Evolutionary conservation across 1,139 yeast species (phyloP), one percentile per base, ranked within the genome.

Genomic region (Magnusiomyces ingens): DNA sequence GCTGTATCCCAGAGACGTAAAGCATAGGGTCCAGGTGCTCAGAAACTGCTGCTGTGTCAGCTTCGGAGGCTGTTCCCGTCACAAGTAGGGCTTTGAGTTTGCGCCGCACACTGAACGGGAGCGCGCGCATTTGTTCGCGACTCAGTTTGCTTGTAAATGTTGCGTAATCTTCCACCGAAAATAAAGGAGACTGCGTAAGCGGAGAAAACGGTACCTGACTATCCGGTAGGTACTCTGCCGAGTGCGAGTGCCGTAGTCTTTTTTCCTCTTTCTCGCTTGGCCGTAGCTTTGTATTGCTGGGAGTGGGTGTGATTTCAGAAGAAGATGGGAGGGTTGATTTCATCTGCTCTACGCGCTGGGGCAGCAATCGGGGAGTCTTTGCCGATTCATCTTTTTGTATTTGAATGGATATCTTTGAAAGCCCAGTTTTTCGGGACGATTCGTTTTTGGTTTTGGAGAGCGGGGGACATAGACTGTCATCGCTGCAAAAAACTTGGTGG

Each of bases 71-170:
- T 6, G 41, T 48, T 12, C 56, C 56, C 2, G 56, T 45, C 11
- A 53, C 44, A 15, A 53, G 46, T 26, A 26, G 8, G 1, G 56
- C 48, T 32, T 51, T 50, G 41, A 53, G 44, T 29, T 38, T 50
- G 2, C 56, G 49, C 12, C 56, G 47, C n/a, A 53, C 38, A 18
- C 51, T 50, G 36, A 53, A 53, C 12, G 56, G 56, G 13, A 50
- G 45, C 3, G 50, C 53, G 17, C 51, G 53, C 13, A 53, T 50
- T 32, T 53, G 56, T 21, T 49, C 56, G 4, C 48, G 52, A 32
- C 44, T 45, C 3, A 54, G 46, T 15, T 26, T 21, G 4, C 50
- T 44, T 1, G 45, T 38, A 15, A 49, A 48, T 2, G 29, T 46
- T 11, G 49, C 29, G 18, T 51, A 51, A 37, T 51, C 53, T n/a